Evolutionary conservation across 148 eudicot species (phyloP), one percentile per base, ranked within the genome.

Genomic region (Cornus suecica): DNA sequence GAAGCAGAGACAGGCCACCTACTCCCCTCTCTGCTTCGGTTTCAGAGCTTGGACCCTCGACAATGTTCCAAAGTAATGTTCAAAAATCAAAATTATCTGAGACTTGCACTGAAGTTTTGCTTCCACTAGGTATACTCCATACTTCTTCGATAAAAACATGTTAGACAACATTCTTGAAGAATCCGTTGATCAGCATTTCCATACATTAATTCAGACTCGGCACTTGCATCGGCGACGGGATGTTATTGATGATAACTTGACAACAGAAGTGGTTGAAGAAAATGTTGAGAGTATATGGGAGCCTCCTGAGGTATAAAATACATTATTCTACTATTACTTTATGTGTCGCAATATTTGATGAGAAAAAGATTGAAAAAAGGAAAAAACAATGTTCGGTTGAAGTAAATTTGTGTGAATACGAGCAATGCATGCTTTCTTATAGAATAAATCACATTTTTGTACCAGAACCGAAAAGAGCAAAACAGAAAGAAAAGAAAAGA

Each of bases 121-220:
- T 79, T 16, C 29, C 27, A 25, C 29, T 80, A 94, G 98, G 98
- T 94, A 94, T 84, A 92, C 98, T 72, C 98, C 98, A 14, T 94
- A 88, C 78, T 94, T 94, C 77, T 94, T 94, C 79, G 94, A 94
- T 81, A 94, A 92, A 86, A 83, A 76, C 69, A 83, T 88, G 83
- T 84, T 94, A 69, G 98, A 94, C 79, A 87, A 86, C 77, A 94
- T 94, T 80, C 92, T 94, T 74, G 97, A 94, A 83, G 98, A 94
- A 76, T 92, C 98, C 8, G 88, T 84, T 32, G 97, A 94, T 84
- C 93, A 92, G 74, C 97, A 94, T 80, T 94, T 94, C 77, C 84
- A 89, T 73, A 68, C 92, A 73, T 75, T 94, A 82, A 92, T 94
- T 64, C 93, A 90, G 85, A 86, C 81, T 25, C 88, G 98, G 70